These are phyloP conservation scores for Puccinia coronata DNA, from an alignment of 1,284 basidiomycete genomes.

Conservation along the genomic window DNA sequence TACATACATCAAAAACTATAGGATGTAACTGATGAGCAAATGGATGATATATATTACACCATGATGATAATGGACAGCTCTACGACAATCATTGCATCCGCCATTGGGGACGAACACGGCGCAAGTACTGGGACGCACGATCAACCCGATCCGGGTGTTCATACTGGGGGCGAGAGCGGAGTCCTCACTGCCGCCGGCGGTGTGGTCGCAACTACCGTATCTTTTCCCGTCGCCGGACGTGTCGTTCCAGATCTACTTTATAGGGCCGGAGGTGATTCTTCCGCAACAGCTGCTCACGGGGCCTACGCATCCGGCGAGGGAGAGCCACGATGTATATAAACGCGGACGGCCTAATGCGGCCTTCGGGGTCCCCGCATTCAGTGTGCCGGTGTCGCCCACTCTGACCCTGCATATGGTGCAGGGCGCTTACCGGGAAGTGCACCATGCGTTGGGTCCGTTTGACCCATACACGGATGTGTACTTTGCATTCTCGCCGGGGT, in stretches of 20 bases:
- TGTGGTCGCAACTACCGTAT: slow-evolving; percentile 91
- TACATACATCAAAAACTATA: no score
- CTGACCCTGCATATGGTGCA: slow-evolving; percentile 87
- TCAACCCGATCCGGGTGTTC: slow-evolving; percentile 85
- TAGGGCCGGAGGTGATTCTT: slow-evolving; percentile 91
- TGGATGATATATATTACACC: neutral
- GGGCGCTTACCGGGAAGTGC: slow-evolving; percentile 83
- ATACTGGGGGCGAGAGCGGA: slow-evolving; percentile 93
- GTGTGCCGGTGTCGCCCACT: slow-evolving; percentile 79
- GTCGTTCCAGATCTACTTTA: slow-evolving; percentile 88
- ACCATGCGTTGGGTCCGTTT: slow-evolving; percentile 85
- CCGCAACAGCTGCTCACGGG: slow-evolving; percentile 62
- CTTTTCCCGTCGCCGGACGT: slow-evolving; percentile 78
- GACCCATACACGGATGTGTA: slow-evolving; percentile 98
- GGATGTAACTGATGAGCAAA: slow-evolving; percentile 4
- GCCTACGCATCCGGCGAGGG: slow-evolving; percentile 2
- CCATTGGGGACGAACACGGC: slow-evolving; percentile 68
- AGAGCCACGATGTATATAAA: slow-evolving; percentile 1
- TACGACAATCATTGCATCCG: slow-evolving; percentile 85
- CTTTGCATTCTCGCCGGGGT: slow-evolving; percentile 94
- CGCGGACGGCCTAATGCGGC: slow-evolving; percentile 55
- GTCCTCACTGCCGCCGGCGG: slow-evolving; percentile 86
- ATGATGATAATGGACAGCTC: slow-evolving; percentile 62
- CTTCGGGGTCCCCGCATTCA: slow-evolving; percentile 88
- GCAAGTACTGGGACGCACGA: slow-evolving; percentile 63